Evolutionary conservation across 768 basidiomycete species (phyloP).

Genomic region (Auriscalpium orientale): DNA sequence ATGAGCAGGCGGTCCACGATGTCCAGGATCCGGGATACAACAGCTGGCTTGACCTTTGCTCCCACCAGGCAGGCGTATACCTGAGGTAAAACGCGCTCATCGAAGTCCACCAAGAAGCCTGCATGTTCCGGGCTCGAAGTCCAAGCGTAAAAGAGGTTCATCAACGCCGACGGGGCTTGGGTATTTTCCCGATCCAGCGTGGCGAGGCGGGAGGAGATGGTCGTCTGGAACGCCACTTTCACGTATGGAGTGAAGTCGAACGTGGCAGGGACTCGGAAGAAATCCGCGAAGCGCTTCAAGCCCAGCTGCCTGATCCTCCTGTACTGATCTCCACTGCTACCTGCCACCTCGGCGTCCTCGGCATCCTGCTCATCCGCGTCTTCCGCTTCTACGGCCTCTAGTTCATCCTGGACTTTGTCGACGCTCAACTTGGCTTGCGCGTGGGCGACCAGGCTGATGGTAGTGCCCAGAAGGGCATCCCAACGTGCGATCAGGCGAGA

Average conservation of each 20-base stretch:
- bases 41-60: conserved; percentile 78
- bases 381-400: conserved; percentile 25
- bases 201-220: conserved; percentile 79
- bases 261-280: conserved; percentile 64
- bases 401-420: conserved; percentile 16
- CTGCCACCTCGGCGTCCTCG: conserved; percentile 24
- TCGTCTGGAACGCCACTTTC: conserved; percentile 50
- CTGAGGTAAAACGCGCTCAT: conserved; percentile 61
- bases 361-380: conserved; percentile 23
- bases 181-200: conserved; percentile 78
- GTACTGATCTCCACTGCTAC: conserved; percentile 16
- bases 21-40: conserved; percentile 77
- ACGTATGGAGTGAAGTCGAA: conserved; percentile 79
- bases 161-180: conserved; percentile 80
- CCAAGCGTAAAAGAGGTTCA: conserved; percentile 83
- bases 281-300: conserved; percentile 79
- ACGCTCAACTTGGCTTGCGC: conserved; percentile 54
- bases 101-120: conserved; percentile 62
- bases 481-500: conserved; percentile 61
- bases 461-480: conserved; percentile 66
- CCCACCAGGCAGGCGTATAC: conserved; percentile 78
- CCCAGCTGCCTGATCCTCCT: conserved; percentile 76
- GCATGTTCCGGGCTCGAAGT: conserved; percentile 48
- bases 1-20: conserved; percentile 67
- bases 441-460: conserved; percentile 54